phyloP scores from a whole-genome alignment of 352 stramenopile genomes.

The Thalassiosira ordinaria region DNA sequence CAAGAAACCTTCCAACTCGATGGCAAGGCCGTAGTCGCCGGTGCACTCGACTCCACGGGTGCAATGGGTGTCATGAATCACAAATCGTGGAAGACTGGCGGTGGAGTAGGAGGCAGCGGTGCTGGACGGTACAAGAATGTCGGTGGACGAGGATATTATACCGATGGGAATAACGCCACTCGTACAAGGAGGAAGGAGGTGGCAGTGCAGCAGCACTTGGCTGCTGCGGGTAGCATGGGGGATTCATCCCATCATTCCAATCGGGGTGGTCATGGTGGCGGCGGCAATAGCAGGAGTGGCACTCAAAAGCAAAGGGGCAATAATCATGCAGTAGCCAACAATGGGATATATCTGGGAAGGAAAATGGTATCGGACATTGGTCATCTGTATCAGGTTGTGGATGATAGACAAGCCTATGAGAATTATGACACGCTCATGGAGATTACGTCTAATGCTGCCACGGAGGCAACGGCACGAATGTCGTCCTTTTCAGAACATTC shows the following conservation, averaged over 20 bases:
- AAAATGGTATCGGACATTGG: conserved; percentile 53
- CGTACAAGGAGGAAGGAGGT: not conserved
- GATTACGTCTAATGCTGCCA: not conserved
- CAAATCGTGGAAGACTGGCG: not conserved
- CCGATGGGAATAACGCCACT: not conserved
- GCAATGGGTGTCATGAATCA: conserved; percentile 8
- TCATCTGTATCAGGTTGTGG: conserved; percentile 55
- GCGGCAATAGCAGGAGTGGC: not conserved
- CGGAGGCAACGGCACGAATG: not conserved
- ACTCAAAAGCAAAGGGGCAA: not conserved
- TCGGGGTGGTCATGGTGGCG: not conserved
- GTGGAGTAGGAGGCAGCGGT: not conserved
- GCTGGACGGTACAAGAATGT: not conserved
- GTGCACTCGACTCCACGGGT: not conserved
- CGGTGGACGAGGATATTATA: conserved; percentile 7
- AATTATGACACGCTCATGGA: conserved; percentile 53
- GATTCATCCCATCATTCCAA: not conserved
- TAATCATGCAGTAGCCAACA: not conserved
- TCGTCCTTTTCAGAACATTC: not conserved
- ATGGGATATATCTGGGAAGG: conserved; percentile 38
- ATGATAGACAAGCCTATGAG: conserved; percentile 47
- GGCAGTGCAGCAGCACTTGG: not conserved
- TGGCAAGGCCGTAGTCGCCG: conserved; percentile 9
- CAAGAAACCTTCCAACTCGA: conserved; percentile 20
- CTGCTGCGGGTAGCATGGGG: not conserved